phyloP scores from a whole-genome alignment of 2,329 filamentous ascomycete species.

The Leptographium wingfieldii region DNA sequence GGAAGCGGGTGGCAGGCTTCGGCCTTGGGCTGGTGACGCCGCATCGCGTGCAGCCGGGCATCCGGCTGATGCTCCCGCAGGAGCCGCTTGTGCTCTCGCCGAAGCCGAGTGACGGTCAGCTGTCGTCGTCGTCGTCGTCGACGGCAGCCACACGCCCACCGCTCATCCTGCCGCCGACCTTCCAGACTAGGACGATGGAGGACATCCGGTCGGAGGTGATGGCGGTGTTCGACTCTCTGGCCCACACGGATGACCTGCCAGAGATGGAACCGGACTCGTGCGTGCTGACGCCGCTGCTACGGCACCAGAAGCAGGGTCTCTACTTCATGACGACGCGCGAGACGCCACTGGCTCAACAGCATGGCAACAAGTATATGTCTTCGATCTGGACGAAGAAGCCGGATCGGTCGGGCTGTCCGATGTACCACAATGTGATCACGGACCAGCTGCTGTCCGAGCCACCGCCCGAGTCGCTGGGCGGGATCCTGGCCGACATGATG shows the following conservation, averaged over 20 bases:
- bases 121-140: slow-evolving; percentile 9
- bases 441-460: slow-evolving; percentile 46
- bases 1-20: slow-evolving; percentile 51
- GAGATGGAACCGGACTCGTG: slow-evolving; percentile 51
- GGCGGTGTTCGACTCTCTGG: slow-evolving; percentile 76
- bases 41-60: slow-evolving; percentile 51
- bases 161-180: slow-evolving; percentile 16
- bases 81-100: neutral
- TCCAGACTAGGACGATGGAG: slow-evolving; percentile 59
- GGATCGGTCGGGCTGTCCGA: slow-evolving; percentile 25
- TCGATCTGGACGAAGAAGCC: slow-evolving; percentile 63
- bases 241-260: slow-evolving; percentile 62
- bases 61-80: slow-evolving; percentile 60
- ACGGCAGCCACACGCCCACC: slow-evolving; percentile 11
- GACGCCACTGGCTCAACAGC: slow-evolving; percentile 45
- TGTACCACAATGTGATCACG: slow-evolving; percentile 79
- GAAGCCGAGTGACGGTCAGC: slow-evolving; percentile 14
- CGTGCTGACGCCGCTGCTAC: slow-evolving; percentile 57
- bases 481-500: slow-evolving; percentile 78
- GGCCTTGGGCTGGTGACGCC: slow-evolving; percentile 57
- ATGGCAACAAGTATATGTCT: slow-evolving; percentile 46
- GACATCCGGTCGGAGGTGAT: slow-evolving; percentile 78
- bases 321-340: slow-evolving; percentile 78
- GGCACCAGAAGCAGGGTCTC: slow-evolving; percentile 82
- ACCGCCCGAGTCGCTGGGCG: slow-evolving; percentile 57